Evolutionary conservation across 2,329 filamentous ascomycete species (phyloP).

Genomic region (Lojkania enalia): DNA sequence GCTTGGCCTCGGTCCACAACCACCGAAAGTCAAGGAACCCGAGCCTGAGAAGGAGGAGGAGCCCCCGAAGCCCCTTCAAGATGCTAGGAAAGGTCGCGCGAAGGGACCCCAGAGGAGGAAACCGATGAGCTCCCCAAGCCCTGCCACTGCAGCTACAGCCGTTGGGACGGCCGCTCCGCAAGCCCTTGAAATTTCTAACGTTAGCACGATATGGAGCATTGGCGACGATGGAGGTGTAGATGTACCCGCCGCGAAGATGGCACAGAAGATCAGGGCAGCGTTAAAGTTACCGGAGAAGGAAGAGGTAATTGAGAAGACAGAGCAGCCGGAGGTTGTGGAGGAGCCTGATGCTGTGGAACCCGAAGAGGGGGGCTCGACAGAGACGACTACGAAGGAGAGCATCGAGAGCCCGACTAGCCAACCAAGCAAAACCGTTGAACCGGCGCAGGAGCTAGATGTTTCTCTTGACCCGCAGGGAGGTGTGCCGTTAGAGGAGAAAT

Average conservation of each 20-base stretch:
- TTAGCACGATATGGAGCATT: slow-evolving; percentile 42
- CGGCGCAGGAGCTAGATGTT: slow-evolving; percentile 4
- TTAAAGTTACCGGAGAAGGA: slow-evolving; percentile 16
- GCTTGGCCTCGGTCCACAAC: slow-evolving; percentile 81
- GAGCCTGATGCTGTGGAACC: slow-evolving; percentile 11
- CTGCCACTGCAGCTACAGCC: slow-evolving; percentile 39
- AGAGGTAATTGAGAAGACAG: slow-evolving; percentile 5
- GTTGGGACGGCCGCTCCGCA: slow-evolving; percentile 38
- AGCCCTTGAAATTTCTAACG: slow-evolving; percentile 30
- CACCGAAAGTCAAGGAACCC: slow-evolving; percentile 73
- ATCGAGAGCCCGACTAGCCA: slow-evolving; percentile 5
- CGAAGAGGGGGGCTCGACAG: slow-evolving; percentile 12
- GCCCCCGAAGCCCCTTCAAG: slow-evolving; percentile 78
- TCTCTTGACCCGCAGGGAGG: too few relatives aligned
- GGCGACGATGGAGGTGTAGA: slow-evolving; percentile 38
- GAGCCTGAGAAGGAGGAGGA: slow-evolving; percentile 60
- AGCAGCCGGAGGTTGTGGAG: slow-evolving; percentile 2
- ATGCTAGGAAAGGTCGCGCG: slow-evolving; percentile 88
- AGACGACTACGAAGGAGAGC: slow-evolving; percentile 13
- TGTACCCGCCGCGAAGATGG: slow-evolving; percentile 36
- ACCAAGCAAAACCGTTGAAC: slow-evolving; percentile 1
- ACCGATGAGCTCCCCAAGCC: slow-evolving; percentile 63
- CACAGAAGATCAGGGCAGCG: slow-evolving; percentile 29
- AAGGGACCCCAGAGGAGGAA: slow-evolving; percentile 81
- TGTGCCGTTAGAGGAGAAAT: too few relatives aligned